Evolutionary conservation across 1,284 basidiomycete species (phyloP), one percentile per base, ranked within the genome.

Genomic region (Sporisorium iseilematis-ciliati): DNA sequence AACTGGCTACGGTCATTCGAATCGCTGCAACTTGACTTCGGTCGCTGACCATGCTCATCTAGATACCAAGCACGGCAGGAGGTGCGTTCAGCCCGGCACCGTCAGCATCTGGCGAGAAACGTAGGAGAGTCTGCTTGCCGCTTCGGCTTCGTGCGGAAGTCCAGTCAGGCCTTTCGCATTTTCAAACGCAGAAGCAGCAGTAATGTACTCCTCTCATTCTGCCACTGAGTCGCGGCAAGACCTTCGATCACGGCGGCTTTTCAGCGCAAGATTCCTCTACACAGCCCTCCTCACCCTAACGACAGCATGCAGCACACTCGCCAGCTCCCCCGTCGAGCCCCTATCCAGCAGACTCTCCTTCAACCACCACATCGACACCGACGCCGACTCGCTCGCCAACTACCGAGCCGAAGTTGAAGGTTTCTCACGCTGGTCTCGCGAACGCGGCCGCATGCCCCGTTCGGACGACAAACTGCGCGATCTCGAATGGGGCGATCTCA

Each of bases 401-500:
- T 71, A 67, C 21, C 59, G 73, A 10, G 73, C 67, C 42, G 67
- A 75, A 58, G 35, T 71, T 7, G 73, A 75, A 53, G 73, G 73
- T 35, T 75, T 75, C 52, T 55, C 64, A 12, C 64, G 73, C 16
- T 75, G 73, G 73, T 61, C 54, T 40, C 42, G 68, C 26, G 67
- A 75, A 46, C 73, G 78, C n/a, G 77, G 77, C 3, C 77, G 74
- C 3, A 63, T 80, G 55, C 79, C 79, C 8, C 60, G 77, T 45
- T 62, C 69, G 40, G 79, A 80, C 43, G 79, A 80, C 31, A 71
- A 52, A 31, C 62, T 84, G 26, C 71, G 77, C 29, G 88, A 90
- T 38, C 88, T 94, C 38, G 88, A 89, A 54, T 93, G 92, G 91
- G 90, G 91, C 35, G 91, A 93, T 78, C 86, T 93, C 46, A 93